These are phyloP conservation scores for Nakaseomyces delphensis DNA, from an alignment of 1,139 yeast genomes.

Conservation along the genomic window DNA sequence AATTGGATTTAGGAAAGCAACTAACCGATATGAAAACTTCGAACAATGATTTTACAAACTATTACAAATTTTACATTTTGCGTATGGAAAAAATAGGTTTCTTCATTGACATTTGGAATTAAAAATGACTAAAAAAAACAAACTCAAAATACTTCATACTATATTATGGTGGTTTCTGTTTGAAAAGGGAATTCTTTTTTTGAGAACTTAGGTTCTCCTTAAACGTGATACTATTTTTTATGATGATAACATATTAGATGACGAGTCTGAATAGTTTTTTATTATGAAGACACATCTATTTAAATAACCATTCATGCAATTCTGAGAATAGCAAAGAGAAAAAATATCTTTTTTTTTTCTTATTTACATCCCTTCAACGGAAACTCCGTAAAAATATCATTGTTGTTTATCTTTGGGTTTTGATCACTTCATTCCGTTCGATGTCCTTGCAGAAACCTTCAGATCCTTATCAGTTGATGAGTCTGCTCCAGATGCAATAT, in stretches of 20 bases:
- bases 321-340: constrained; percentile 42
- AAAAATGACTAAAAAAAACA: not conserved
- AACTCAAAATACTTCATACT: too few relatives aligned
- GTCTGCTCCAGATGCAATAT: constrained; percentile 7
- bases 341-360: constrained; percentile 12
- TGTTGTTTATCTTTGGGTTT: not conserved
- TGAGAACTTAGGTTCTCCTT: not conserved
- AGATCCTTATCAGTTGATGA: constrained; percentile 22
- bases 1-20: not conserved
- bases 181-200: not conserved
- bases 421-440: constrained; percentile 4
- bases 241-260: constrained; percentile 82
- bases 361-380: constrained; percentile 5
- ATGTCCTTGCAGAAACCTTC: constrained; percentile 5
- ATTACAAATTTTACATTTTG: not conserved
- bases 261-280: constrained; percentile 96
- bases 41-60: not conserved
- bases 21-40: not conserved
- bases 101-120: not conserved
- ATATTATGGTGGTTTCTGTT: too few relatives aligned
- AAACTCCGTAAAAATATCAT: constrained; percentile 9
- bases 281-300: constrained; percentile 84
- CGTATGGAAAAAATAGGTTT: not conserved
- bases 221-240: constrained; percentile 7
- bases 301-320: constrained; percentile 92